Evolutionary conservation across 352 stramenopile genomes (phyloP), one percentile per base, ranked within the genome.

Genomic region (Globisporangium heterothallicum): DNA sequence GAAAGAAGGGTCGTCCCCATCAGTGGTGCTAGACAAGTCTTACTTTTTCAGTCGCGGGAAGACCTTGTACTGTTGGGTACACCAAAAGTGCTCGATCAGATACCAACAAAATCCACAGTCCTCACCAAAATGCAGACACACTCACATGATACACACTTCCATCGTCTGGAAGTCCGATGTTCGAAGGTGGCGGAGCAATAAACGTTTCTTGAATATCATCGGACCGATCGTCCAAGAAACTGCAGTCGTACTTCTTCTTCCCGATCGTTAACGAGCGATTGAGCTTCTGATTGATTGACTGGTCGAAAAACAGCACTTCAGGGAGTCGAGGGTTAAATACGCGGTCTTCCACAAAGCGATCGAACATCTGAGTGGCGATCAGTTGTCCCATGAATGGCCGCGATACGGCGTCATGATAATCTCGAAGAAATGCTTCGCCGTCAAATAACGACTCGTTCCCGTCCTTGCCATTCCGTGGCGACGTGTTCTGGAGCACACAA

Each of bases 221-320:
- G 0, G 75, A 76, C 6, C 62, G 68, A 49, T 91, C 76, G 19
- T 88, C 79, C n/a, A 93, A 59, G 54, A 93, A 93, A 42, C 69
- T 83, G 59, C 78, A 88, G 53, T 93, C 79, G 47, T 84, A 79
- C 56, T 93, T 93, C 63, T 88, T 89, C 53, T 89, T 92, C 3
- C 77, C 76, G 29, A 90, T 75, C 8, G 64, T 74, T 30, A 85
- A 56, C 10, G 76, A 88, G 4, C 81, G 78, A 48, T 92, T 92
- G 41, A 90, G 75, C 56, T 93, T 93, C 52, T 89, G 78, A 48
- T 86, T 88, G 54, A 93, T 93, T 8, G 82, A 90, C 55, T 90
- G 78, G 41, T 93, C 82, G 44, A 93, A 93, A 61, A 93, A 93
- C 3, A 83, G 45, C 42, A 93, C 82, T 56, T 93, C 78, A 0